Base-by-base conservation (phyloP, 73 alveolate genomes). In the Uronychia setigera region DNA sequence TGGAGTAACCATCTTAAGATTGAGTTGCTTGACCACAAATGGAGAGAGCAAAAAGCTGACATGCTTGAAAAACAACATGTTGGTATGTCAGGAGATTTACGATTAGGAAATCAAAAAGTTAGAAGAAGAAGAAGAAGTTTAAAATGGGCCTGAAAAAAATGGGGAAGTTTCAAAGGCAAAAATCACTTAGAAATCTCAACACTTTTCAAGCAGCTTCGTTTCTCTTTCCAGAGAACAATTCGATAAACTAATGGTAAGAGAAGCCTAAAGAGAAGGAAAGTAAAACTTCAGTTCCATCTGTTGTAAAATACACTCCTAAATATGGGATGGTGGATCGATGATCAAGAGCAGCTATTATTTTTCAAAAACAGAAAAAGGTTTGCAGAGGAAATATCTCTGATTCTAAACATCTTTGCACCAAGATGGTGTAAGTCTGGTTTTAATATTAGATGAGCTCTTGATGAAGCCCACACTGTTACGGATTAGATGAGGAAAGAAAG, bases 1-100 rank as follows among this genome's bases (percentile, higher is more conserved):
- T 95, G 95, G 85, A 93, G 90, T 76, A 97, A 96, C 82, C 99
- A 98, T 88, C 87, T 96, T 79, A 88, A 93, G 88, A 86, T 98
- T 31, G 99, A 96, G 91, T 79, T 98, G 88, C 81, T 96, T 83
- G 99, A 98, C 76, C 99, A 99, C 29, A 97, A 96, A 85, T 98
- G 98, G 97, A 88, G 94, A 86, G 94, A 92, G 78, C 88, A 95
- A 60, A 95, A 96, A 87, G 87, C 79, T 60, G 93, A 83, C 88
- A 77, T 89, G 88, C 78, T 81, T 78, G 86, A 88, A 57, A 91
- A 88, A 76, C n/a, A n/a, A n/a, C n/a, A n/a, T n/a, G n/a, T n/a
- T n/a, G n/a, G n/a, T n/a, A n/a, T n/a, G n/a, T n/a, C n/a, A n/a
- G n/a, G n/a, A n/a, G n/a, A n/a, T n/a, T n/a, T n/a, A n/a, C n/a